Base-by-base conservation (phyloP, 768 basidiomycete genomes). In the Phaeolepiota aurea region DNA sequence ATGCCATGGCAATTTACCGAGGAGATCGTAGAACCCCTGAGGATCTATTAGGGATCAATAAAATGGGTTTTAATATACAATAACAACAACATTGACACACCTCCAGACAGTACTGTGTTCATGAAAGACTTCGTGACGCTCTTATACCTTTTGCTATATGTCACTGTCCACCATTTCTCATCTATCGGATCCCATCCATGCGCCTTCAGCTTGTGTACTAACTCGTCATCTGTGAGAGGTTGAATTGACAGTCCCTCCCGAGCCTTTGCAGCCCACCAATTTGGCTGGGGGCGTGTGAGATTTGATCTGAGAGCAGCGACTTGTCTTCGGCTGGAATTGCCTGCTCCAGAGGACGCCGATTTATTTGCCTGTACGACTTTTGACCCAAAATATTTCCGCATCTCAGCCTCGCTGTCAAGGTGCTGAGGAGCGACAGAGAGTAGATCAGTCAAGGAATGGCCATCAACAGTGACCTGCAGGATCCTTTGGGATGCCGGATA, bases 381-480 rank as follows among this genome's bases (percentile, higher is more conserved):
- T 14, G 87, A 75, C 1, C 94, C 94, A 54, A 99, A 99, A 71
- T 97, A 94, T 47, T 80, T 83, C 41, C 86, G 80, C 62, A 98
- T 76, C 55, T 99, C 96, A 0, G 84, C 83, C 44, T 94, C 91
- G 9, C 81, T 71, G 47, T 98, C 91, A 12, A 99, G 77, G 50
- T 89, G 72, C 30, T 82, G 66, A 1, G 82, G 67, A 0, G 87
- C 89, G n/a, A 94, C 81, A 0, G 86, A 66, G 14, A 94, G 69
- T 1, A 96, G 74, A 35, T 72, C 57, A 9, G 72, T 57, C 40
- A 77, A 54, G 15, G 64, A 57, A 23, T 61, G 57, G 30, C 57
- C 54, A 46, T 48, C 44, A 47, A 53, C 15, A n/a, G 58, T 51
- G 3, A 56, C 43, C 28, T 55, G 57, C 1, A 55, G 47, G 15